A percentile compares a stretch with the other conserved stretches of the same genome.
phyloP scores from a whole-genome alignment of 305 asterid species.

The Coffea humblotiana region DNA sequence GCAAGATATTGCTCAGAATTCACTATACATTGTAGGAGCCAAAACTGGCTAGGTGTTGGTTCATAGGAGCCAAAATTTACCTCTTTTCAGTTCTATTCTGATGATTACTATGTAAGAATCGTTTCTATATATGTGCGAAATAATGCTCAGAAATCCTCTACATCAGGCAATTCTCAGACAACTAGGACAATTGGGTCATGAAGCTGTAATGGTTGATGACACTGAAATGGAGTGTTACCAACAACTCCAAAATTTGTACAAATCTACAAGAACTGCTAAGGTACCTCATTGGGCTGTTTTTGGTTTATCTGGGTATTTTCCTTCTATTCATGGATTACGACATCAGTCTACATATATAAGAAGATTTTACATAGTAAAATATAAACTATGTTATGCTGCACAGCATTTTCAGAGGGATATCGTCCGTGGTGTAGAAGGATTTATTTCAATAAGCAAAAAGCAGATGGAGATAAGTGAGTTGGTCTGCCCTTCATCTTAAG shows the following conservation, averaged over 20 bases:
- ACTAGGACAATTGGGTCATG: conserved; percentile 86
- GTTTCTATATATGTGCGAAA: conserved; percentile 1
- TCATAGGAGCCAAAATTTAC: background rate
- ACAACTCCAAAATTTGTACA: conserved; percentile 71
- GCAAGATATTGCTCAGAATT: too few species aligned
- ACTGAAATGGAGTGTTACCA: conserved; percentile 67
- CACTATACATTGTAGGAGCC: too few species aligned
- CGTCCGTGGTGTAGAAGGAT: conserved; percentile 83
- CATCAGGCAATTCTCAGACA: conserved; percentile 80
- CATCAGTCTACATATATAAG: conserved; percentile 63
- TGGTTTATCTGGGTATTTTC: conserved; percentile 23
- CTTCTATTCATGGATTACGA: conserved; percentile 29
- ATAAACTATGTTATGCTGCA: conserved; percentile 36
- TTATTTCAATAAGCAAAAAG: conserved; percentile 62
- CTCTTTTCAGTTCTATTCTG: background rate
- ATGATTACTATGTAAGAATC: background rate
- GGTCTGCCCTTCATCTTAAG: conserved; percentile 20
- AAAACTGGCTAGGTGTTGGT: background rate
- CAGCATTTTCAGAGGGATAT: conserved; percentile 99
- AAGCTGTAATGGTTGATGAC: conserved; percentile 70
- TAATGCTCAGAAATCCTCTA: conserved; percentile 6
- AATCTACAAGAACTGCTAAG: conserved; percentile 89
- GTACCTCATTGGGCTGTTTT: conserved; percentile 37
- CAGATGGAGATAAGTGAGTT: conserved; percentile 82
- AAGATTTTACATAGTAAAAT: conserved; percentile 33